A percentile compares a stretch with the other conserved stretches of the same genome.
phyloP scores from a whole-genome alignment of 768 basidiomycete species.

The Termitomyces sp. region DNA sequence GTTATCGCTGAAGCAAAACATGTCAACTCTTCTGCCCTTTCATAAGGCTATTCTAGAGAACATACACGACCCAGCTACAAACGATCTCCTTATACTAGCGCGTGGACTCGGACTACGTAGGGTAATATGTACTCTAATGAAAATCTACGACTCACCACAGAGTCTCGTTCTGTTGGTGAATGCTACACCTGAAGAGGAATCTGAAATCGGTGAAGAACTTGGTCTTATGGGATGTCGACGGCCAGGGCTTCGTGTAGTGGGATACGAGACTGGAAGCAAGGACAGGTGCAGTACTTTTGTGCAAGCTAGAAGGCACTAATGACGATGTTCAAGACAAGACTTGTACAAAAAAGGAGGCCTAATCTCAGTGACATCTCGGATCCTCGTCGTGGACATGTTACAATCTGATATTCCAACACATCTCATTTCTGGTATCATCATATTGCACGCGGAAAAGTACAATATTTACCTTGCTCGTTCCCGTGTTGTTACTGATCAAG shows the following conservation, averaged over 20 bases:
- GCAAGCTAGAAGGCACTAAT: not conserved
- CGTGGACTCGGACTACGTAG: slow-evolving; percentile 87
- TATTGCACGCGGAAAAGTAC: slow-evolving; percentile 89
- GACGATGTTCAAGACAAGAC: slow-evolving; percentile 52
- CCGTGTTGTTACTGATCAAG: not conserved
- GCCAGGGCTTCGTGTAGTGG: slow-evolving; percentile 79
- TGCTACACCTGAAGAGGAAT: slow-evolving; percentile 81
- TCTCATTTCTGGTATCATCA: slow-evolving; percentile 83
- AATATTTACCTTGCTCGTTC: not conserved
- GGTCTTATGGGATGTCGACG: slow-evolving; percentile 87
- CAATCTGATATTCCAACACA: slow-evolving; percentile 80
- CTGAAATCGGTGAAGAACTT: slow-evolving; percentile 88
- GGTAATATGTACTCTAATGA: slow-evolving; percentile 81
- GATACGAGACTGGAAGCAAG: slow-evolving; percentile 72
- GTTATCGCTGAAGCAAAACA: slow-evolving; percentile 13
- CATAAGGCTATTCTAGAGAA: slow-evolving; percentile 64
- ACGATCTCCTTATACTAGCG: slow-evolving; percentile 73
- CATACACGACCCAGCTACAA: slow-evolving; percentile 70
- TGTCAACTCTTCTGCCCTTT: slow-evolving; percentile 56
- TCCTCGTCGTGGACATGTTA: slow-evolving; percentile 93
- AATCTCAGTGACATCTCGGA: slow-evolving; percentile 88
- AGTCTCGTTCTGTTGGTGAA: slow-evolving; percentile 84
- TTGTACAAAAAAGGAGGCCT: slow-evolving; percentile 87
- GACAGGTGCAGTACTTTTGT: slow-evolving; percentile 55
- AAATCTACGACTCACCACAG: slow-evolving; percentile 85